These are phyloP conservation scores for Stentor coeruleus DNA, from an alignment of 73 alveolate species.

Conservation along the genomic window DNA sequence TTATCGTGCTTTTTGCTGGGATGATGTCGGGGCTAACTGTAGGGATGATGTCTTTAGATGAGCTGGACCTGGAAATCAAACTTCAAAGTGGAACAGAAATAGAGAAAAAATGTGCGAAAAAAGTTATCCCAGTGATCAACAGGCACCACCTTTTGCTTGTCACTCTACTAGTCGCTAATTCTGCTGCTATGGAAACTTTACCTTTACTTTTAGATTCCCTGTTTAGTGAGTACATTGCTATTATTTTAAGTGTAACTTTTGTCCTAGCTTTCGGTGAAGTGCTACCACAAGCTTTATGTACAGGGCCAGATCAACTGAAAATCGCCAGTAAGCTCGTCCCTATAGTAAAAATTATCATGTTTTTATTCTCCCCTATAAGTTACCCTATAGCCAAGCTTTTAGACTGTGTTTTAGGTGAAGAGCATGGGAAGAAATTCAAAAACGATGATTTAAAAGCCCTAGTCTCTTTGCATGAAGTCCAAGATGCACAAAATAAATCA, in stretches of 20 bases:
- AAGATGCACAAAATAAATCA: constrained; percentile 3
- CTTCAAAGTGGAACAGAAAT: constrained; percentile 63
- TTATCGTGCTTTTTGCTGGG: constrained; percentile 84
- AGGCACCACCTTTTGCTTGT: constrained; percentile 89
- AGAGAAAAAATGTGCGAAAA: constrained; percentile 56
- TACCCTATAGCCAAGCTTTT: constrained; percentile 61
- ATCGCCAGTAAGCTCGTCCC: constrained; percentile 90
- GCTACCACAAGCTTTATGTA: constrained; percentile 93
- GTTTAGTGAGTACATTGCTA: constrained; percentile 74
- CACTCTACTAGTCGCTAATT: constrained; percentile 82
- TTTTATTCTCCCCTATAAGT: constrained; percentile 41
- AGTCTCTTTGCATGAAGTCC: constrained; percentile 12
- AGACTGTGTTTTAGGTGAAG: constrained; percentile 52
- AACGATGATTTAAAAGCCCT: constrained; percentile 31
- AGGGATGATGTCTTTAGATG: constrained; percentile 89
- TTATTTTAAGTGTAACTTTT: constrained; percentile 81
- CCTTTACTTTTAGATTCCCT: constrained; percentile 83
- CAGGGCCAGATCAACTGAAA: constrained; percentile 85
- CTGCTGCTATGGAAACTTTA: constrained; percentile 90
- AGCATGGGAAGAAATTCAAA: not conserved
- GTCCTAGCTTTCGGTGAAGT: constrained; percentile 87
- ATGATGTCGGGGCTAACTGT: constrained; percentile 96
- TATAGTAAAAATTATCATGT: constrained; percentile 58
- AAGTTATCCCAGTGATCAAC: constrained; percentile 64
- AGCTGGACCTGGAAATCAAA: constrained; percentile 78